Evolutionary conservation across 1,284 basidiomycete species (phyloP).

Genomic region (Leccinum fallax): DNA sequence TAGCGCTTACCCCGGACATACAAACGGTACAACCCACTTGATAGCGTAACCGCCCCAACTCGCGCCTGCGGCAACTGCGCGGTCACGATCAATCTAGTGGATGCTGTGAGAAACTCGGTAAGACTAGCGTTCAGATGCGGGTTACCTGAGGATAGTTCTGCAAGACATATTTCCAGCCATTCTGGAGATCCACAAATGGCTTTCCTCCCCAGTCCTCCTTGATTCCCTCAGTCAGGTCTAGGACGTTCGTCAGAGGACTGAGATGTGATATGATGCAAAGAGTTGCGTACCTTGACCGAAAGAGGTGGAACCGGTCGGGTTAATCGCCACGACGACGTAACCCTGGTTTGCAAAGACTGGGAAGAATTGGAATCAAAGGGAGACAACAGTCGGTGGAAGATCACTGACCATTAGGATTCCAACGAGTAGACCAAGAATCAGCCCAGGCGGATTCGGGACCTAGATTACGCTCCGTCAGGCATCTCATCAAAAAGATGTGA

Average conservation of each 20-base stretch:
- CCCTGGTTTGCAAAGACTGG: slow-evolving; percentile 80
- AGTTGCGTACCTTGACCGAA: slow-evolving; percentile 73
- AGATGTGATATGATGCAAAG: not conserved
- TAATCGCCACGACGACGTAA: slow-evolving; percentile 83
- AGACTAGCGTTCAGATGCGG: not conserved
- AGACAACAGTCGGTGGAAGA: not conserved
- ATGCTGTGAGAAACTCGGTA: slow-evolving; percentile 12
- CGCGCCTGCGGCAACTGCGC: slow-evolving; percentile 81
- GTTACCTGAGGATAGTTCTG: slow-evolving; percentile 71
- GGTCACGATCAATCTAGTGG: slow-evolving; percentile 72
- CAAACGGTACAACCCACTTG: slow-evolving; percentile 52
- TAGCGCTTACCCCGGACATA: not conserved
- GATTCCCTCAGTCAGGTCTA: slow-evolving; percentile 83
- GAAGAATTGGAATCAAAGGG: not conserved
- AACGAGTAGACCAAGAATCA: slow-evolving; percentile 83
- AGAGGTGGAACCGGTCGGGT: slow-evolving; percentile 87
- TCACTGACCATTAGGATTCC: slow-evolving; percentile 79
- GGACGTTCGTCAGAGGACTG: slow-evolving; percentile 4
- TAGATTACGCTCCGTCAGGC: slow-evolving; percentile 21
- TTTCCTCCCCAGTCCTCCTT: slow-evolving; percentile 83
- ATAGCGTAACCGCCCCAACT: slow-evolving; percentile 85
- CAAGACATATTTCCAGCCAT: slow-evolving; percentile 75
- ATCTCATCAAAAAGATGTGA: not conserved
- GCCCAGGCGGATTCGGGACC: slow-evolving; percentile 83
- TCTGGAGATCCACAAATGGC: slow-evolving; percentile 79